These are phyloP conservation scores for Ogataea methylovora DNA, from an alignment of 805 yeast species.

Conservation along the genomic window DNA sequence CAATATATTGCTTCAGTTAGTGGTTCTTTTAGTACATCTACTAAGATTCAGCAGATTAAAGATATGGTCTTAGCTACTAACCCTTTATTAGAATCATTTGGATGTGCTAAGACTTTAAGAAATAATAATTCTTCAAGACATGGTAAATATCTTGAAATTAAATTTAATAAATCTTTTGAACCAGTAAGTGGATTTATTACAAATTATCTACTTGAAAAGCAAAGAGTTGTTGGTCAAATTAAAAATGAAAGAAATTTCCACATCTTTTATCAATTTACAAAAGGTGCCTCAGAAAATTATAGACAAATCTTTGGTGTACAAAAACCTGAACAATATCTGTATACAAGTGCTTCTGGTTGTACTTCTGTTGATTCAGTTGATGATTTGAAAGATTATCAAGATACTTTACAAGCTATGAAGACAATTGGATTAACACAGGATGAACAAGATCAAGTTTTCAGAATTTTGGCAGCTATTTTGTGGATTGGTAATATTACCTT, in stretches of 20 bases:
- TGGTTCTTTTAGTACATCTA: constrained; percentile 53
- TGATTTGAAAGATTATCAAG: constrained; percentile 71
- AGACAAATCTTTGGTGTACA: constrained; percentile 85
- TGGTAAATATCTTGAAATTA: constrained; percentile 89
- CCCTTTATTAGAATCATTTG: constrained; percentile 84
- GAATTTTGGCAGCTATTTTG: constrained; percentile 73
- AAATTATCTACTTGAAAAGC: constrained; percentile 88
- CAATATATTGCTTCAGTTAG: constrained; percentile 91
- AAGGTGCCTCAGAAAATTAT: constrained; percentile 79
- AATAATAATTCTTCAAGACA: constrained; percentile 88
- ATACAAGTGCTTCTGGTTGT: constrained; percentile 83
- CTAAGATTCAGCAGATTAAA: constrained; percentile 77
- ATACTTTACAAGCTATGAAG: constrained; percentile 79
- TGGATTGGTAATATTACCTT: constrained; percentile 95
- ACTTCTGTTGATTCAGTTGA: constrained; percentile 81
- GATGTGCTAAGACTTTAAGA: constrained; percentile 88
- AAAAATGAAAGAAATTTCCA: constrained; percentile 92
- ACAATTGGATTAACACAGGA: constrained; percentile 73
- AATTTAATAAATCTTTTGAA: constrained; percentile 72
- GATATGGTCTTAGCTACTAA: constrained; percentile 98
- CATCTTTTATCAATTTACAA: constrained; percentile 92
- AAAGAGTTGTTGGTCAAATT: constrained; percentile 94
- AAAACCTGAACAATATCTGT: constrained; percentile 85
- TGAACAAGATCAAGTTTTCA: constrained; percentile 88
- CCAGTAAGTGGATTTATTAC: constrained; percentile 96